These are phyloP conservation scores for Daldinia sp. DNA, from an alignment of 2,329 filamentous ascomycete genomes.

Conservation along the genomic window DNA sequence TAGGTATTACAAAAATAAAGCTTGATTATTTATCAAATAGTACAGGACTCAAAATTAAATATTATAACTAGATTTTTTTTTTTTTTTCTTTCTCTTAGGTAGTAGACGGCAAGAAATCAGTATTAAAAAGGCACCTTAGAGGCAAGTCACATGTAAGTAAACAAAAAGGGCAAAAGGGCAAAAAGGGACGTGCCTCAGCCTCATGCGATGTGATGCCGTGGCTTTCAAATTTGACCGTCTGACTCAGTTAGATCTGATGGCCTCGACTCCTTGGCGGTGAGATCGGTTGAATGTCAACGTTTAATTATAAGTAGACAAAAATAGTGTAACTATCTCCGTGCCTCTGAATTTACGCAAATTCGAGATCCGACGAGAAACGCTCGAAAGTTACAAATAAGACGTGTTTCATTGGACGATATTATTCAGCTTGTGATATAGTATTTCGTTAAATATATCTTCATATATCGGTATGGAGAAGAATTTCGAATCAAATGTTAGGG, in stretches of 20 bases:
- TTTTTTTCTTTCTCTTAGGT: neutral
- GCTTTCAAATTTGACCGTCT: constrained; percentile 16
- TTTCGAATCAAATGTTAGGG: neutral
- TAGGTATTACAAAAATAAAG: neutral
- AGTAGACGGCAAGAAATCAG: neutral
- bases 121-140: no score
- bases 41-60: neutral
- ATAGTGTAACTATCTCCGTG: neutral
- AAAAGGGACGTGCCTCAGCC: constrained; percentile 10
- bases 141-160: neutral
- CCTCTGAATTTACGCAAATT: neutral
- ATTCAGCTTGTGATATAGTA: neutral
- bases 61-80: no score
- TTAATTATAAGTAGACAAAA: neutral
- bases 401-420: neutral
- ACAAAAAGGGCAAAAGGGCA: neutral
- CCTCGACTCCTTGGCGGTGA: constrained; percentile 21
- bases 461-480: no score
- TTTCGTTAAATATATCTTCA: neutral
- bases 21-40: neutral
- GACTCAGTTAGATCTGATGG: constrained; percentile 26
- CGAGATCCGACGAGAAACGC: neutral
- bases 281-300: constrained; percentile 13
- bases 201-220: neutral
- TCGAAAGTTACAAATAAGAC: neutral